Conservation (phyloP, 208 protist genomes). For the Crithidia expoeki region DNA sequence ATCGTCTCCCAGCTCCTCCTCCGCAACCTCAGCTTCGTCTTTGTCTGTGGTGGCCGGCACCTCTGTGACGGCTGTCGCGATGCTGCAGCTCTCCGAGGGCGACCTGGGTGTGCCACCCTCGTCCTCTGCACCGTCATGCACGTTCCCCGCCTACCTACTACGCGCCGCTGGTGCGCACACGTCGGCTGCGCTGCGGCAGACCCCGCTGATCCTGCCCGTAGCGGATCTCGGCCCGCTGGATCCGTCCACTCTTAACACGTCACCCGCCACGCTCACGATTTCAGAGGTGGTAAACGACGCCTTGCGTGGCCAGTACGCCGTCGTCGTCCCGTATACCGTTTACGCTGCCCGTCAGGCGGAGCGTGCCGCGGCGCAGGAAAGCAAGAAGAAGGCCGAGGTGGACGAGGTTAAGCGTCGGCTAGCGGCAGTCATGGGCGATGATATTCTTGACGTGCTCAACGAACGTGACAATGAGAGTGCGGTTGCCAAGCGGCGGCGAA, state of each 20-base stretch:
- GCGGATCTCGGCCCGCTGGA: conserved; percentile 29
- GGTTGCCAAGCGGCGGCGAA: conserved; percentile 18
- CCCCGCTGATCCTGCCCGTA: conserved; percentile 27
- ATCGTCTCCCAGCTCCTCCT: neutral
- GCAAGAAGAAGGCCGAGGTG: conserved; percentile 32
- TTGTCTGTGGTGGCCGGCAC: conserved; percentile 21
- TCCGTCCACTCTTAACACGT: conserved; percentile 25
- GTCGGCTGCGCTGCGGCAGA: conserved; percentile 26
- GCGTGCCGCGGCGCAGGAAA: conserved; percentile 24
- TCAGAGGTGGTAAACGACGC: conserved; percentile 50
- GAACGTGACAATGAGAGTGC: conserved; percentile 4
- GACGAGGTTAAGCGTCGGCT: conserved; percentile 52
- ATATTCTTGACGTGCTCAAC: conserved; percentile 37
- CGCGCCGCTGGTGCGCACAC: conserved; percentile 27
- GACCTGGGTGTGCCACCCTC: conserved; percentile 40
- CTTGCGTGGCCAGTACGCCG: conserved; percentile 48
- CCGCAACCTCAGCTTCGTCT: neutral
- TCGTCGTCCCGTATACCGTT: conserved; percentile 42
- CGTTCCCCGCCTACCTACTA: conserved; percentile 59
- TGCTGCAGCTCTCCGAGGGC: conserved; percentile 42
- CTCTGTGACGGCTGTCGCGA: conserved; percentile 31
- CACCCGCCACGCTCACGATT: conserved; percentile 55
- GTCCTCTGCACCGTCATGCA: conserved; percentile 7
- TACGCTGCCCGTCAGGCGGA: conserved; percentile 48
- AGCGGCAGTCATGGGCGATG: conserved; percentile 37